Conservation (phyloP, 2,329 filamentous ascomycete genomes). For the Alternaria consortialis region DNA sequence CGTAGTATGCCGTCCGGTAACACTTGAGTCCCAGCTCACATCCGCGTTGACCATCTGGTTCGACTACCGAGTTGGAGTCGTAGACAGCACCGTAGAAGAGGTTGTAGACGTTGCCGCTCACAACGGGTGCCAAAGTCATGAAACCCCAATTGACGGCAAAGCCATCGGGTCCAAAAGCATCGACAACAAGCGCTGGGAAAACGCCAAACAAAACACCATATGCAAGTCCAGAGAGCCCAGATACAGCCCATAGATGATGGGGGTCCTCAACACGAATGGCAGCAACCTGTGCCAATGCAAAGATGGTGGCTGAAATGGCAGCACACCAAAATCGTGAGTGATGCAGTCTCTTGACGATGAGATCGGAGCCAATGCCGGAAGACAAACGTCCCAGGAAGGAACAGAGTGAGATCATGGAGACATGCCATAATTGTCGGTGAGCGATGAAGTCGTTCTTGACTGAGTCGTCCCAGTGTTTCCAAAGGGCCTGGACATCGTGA, state of each 20-base stretch:
- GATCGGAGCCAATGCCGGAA: slow-evolving; percentile 81
- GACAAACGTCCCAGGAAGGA: slow-evolving; percentile 84
- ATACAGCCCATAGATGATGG: slow-evolving; percentile 78
- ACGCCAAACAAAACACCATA: slow-evolving; percentile 96
- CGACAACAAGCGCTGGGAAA: slow-evolving; percentile 84
- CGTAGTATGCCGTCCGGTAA: slow-evolving; percentile 81
- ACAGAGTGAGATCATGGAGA: slow-evolving; percentile 89
- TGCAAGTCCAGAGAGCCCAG: slow-evolving; percentile 82
- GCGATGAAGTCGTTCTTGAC: slow-evolving; percentile 78
- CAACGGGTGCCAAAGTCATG: slow-evolving; percentile 87
- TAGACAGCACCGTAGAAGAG: slow-evolving; percentile 86
- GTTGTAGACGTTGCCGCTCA: slow-evolving; percentile 93
- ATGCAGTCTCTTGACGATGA: slow-evolving; percentile 81
- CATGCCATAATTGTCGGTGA: slow-evolving; percentile 85
- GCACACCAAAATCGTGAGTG: slow-evolving; percentile 93
- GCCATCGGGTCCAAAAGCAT: slow-evolving; percentile 89
- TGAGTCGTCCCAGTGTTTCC: slow-evolving; percentile 82
- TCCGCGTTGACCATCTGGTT: slow-evolving; percentile 72
- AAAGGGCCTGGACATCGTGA: slow-evolving; percentile 86
- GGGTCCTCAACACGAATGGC: slow-evolving; percentile 81
- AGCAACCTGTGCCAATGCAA: slow-evolving; percentile 79
- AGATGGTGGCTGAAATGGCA: slow-evolving; percentile 77
- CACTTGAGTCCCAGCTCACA: slow-evolving; percentile 82
- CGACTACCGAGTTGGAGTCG: slow-evolving; percentile 78
- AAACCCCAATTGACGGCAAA: slow-evolving; percentile 96